Base-by-base conservation (phyloP, 768 basidiomycete species). In the Termitomyces sp. region DNA sequence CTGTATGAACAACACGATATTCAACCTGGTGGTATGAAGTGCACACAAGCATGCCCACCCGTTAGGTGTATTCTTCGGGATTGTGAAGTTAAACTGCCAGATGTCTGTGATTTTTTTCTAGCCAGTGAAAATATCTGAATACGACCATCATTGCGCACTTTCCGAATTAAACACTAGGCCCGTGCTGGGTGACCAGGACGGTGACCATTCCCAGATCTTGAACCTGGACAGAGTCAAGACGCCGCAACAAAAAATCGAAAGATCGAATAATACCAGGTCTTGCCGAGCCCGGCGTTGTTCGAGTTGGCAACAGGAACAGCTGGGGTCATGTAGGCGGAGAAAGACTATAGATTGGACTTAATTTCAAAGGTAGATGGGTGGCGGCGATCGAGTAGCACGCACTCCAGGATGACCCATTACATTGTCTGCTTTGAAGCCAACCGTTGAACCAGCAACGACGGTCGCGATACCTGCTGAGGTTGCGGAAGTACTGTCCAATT, bases 171-270 rank as follows among this genome's bases (percentile, higher is more conserved):
- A 72, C 12, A 66, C 59, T 19, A 72, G 59, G 32, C 70, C 71
- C 8, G 70, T 71, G 45, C 65, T 67, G 23, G 70, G 27, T 3
- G 68, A 64, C 57, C 60, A 73, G 17, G 58, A 59, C n/a, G 72
- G 72, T 10, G 69, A 56, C 67, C 70, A 71, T 62, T 79, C 71
- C 71, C 73, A 77, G 47, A 77, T 71, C 68, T 78, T 77, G 69
- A 77, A 77, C 69, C 67, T 70, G 12, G 27, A 5, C 7, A 53
- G 19, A 38, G 6, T 53, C 0, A 47, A 12, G 14, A 47, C 29
- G 8, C 31, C 19, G 45, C 17, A 10, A 4, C 3, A 3, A 16
- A 44, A 6, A n/a, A 43, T n/a, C n/a, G 5, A 21, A 6, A 34
- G 11, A 43, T 38, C n/a, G 19, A 34, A 17, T 47, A 34, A 17